Evolutionary conservation across 345 rosid genomes (phyloP), one percentile per base, ranked within the genome.

Genomic region (Citrus glauca): DNA sequence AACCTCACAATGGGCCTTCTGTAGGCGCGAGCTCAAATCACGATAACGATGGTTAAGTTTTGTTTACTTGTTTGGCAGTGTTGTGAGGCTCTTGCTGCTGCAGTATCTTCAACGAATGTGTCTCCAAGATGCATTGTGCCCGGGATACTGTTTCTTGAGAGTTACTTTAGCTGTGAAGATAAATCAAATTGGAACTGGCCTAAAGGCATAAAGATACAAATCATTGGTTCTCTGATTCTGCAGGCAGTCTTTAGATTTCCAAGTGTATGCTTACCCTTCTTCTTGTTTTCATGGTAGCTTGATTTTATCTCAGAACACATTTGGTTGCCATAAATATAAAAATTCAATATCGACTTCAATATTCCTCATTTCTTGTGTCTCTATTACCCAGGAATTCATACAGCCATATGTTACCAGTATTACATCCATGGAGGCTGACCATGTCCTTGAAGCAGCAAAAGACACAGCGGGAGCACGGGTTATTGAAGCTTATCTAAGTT

Each of bases 141-240:
- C 24, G 88, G 90, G 40, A 79, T 94, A 80, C 83, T 96, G 77
- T 94, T 92, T 86, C 94, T 96, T 81, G 99, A 94, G 40, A 83
- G 86, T 82, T 96, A 89, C 88, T 87, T 96, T 74, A 40, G 84
- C 74, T 88, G 84, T 80, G 88, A 69, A 32, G 91, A 92, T 73
- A 92, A 77, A 81, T 82, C 93, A 56, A 78, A 69, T 61, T 96
- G 99, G 97, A 89, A 78, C 74, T 94, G 97, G 98, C 87, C 97
- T 45, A 82, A 81, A 57, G 88, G 91, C 77, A 57, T 72, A 66
- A 94, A 78, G 96, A 96, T 94, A 88, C 95, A 94, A 74, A 79
- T 87, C 78, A 84, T 94, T 87, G 99, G 98, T 74, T 94, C 95
- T 82, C 82, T 94, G 79, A 94, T 96, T 81, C 95, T 96, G 72